Conservation (phyloP, 163 green algal species). For the Smithsoniella earleae region DNA sequence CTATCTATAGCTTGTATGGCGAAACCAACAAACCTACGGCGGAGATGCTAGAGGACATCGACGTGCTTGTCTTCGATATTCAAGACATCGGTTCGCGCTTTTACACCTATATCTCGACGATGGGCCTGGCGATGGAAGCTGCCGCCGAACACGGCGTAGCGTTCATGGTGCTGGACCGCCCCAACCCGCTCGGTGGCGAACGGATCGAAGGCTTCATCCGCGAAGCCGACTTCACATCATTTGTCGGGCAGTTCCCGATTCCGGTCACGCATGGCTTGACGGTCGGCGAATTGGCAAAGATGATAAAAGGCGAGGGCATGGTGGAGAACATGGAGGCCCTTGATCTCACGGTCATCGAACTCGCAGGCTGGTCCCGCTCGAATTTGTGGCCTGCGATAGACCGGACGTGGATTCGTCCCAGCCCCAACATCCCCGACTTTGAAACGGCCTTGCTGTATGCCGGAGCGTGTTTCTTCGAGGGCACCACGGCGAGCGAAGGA, state of each 20-base stretch:
- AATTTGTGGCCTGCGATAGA: too few species aligned
- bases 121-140: not conserved
- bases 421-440: too few species aligned
- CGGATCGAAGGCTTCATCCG: not conserved
- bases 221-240: not conserved
- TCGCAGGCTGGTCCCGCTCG: too few species aligned
- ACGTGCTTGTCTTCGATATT: not conserved
- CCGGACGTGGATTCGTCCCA: too few species aligned
- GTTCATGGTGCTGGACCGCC: not conserved
- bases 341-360: too few species aligned
- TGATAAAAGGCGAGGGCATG: too few species aligned
- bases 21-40: not conserved
- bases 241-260: not conserved
- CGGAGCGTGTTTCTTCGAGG: too few species aligned
- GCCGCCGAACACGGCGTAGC: not conserved
- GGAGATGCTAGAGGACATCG: not conserved
- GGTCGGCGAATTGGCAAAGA: constrained; percentile 1
- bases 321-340: too few species aligned
- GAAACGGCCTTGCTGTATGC: too few species aligned
- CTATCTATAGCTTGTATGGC: not conserved
- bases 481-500: too few species aligned
- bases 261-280: not conserved
- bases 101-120: not conserved
- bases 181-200: not conserved
- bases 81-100: not conserved